phyloP scores from a whole-genome alignment of 495 filamentous ascomycete genomes.

The Oidiodendron maius region DNA sequence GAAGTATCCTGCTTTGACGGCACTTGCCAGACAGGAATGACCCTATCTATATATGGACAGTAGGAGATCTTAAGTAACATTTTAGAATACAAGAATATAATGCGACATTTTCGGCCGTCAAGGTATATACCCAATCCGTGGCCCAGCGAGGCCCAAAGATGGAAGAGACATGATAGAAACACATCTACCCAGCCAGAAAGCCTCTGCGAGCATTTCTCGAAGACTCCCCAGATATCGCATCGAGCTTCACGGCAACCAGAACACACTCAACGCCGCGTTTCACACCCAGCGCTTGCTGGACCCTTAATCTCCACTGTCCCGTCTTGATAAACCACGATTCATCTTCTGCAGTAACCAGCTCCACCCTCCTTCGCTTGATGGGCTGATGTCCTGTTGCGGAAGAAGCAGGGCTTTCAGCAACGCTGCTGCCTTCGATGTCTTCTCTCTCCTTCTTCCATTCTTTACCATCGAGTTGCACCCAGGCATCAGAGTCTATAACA shows the following conservation, averaged over 20 bases:
- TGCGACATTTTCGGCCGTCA: too few relatives aligned
- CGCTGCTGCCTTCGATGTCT: constrained; percentile 1
- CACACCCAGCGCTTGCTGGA: constrained; percentile 40
- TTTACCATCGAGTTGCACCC: constrained; percentile 66
- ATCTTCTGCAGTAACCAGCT: constrained; percentile 21
- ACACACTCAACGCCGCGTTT: constrained; percentile 57
- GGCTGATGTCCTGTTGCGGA: constrained; percentile 22
- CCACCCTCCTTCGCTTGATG: constrained; percentile 42
- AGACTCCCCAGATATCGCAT: constrained; percentile 63
- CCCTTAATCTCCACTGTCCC: constrained; percentile 76
- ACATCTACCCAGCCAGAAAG: constrained; percentile 48
- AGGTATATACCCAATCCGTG: too few relatives aligned
- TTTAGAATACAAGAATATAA: too few relatives aligned
- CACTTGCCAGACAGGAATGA: too few relatives aligned
- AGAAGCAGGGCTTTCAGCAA: constrained; percentile 1
- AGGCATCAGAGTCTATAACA: constrained; percentile 60
- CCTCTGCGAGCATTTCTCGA: constrained; percentile 60
- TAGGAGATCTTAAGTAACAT: too few relatives aligned
- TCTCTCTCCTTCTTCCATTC: constrained; percentile 19
- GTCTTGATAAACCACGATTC: constrained; percentile 66
- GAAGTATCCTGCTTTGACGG: too few relatives aligned
- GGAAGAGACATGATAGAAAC: too few relatives aligned
- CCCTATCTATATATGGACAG: too few relatives aligned
- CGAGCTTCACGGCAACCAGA: constrained; percentile 74
- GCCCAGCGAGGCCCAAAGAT: too few relatives aligned